Base-by-base conservation (phyloP, 352 stramenopile species). In the Halophytophthora batemanensis region DNA sequence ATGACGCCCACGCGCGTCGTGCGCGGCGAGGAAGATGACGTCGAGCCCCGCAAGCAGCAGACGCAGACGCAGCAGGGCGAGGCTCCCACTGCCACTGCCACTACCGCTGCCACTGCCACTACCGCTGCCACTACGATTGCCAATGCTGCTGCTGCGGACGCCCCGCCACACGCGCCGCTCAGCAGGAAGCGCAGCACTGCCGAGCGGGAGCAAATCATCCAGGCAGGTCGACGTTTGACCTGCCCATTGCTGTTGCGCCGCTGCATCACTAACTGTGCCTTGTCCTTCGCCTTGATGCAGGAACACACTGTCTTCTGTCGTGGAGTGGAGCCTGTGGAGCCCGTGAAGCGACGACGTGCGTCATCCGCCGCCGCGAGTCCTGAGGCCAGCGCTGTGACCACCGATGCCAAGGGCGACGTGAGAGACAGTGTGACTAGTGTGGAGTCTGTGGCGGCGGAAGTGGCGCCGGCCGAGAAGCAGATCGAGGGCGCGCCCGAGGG, bases 401-500 rank as follows among this genome's bases (percentile, higher is more conserved):
- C 38, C 47, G 2, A 48, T 44, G 50, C n/a, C 28, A 45, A 40
- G 36, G 45, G 39, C 62, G 33, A 45, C 58, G 14, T 21, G 46
- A 10, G 1, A 39, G 3, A 15, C 11, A 14, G 21, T n/a, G 40
- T 22, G 23, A 29, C 31, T 33, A 42, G 46, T 57, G 18, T 10
- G 38, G 13, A 31, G 4, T 8, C 25, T 8, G 25, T 31, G 25
- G 25, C 25, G 25, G 55, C 53, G 18, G 59, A 50, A 31, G 45
- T 74, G 12, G 57, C 50, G 11, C 47, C 45, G 11, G 66, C 74
- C 17, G 59, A 78, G 50, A 69, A 74, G 43, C 29, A 31, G 38
- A 36, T 82, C 23, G 71, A 82, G 1, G 78, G 74, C 10, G 74
- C 74, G 7, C 78, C 76, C 0, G 59, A 90, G 23, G 73, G 66